Evolutionary conservation across 257 asterid genomes (phyloP), one percentile per base, ranked within the genome.

Genomic region (Petunia axillaris): DNA sequence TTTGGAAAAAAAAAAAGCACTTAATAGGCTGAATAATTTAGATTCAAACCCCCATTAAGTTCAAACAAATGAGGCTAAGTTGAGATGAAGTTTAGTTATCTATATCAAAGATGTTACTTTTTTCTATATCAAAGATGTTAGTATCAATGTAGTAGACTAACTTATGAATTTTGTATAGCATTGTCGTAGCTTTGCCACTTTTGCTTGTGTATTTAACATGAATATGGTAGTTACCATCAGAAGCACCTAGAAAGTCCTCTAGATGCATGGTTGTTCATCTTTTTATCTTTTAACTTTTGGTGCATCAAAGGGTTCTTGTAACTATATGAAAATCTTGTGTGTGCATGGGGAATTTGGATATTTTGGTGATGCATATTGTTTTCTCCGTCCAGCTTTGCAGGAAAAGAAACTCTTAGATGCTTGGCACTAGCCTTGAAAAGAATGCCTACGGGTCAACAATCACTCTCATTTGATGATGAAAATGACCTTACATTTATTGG

Each of bases 401-500:
- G 95, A 85, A 92, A 87, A 86, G 98, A 94, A 89, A 94, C 98
- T 81, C 84, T 96, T 85, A 87, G 99, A 87, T 96, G 99, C 87
- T 83, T 96, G 90, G 99, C 98, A 14, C 84, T 96, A 75, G 97
- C 98, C 82, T 88, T 92, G 91, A 96, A 94, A 88, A 89, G 90
- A 89, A 91, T 96, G 97, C 97, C 99, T 43, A 77, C 78, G 73
- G 98, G 96, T 85, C 95, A 91, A 87, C 96, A 92, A 82, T 86
- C 91, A 67, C 90, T 96, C 85, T 88, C 98, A 41, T 83, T 84
- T 82, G 95, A 94, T 86, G 98, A 96, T 84, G 99, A 96, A 84
- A 92, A 85, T 73, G 97, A 93, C 84, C 99, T 96, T 70, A 94
- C 98, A 63, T 94, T 94, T 94, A 90, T 96, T 96, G 99, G 99